Evolutionary conservation across 1,284 basidiomycete species (phyloP).

Genomic region (Anthracocystis setariae): DNA sequence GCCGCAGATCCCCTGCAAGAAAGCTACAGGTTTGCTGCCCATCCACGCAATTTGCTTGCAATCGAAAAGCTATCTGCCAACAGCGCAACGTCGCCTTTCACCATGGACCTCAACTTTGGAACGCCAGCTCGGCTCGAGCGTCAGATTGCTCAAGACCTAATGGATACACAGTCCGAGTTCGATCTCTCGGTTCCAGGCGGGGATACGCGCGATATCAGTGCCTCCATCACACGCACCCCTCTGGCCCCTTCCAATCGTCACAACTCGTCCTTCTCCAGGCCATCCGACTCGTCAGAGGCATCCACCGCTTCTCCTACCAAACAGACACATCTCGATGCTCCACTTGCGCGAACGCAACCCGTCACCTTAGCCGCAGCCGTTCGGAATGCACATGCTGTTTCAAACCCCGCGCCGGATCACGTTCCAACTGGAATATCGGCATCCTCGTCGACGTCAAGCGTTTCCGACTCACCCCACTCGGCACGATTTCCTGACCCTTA

Average conservation of each 20-base stretch:
- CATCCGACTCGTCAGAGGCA: conserved; percentile 35
- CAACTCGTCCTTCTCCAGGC: conserved; percentile 45
- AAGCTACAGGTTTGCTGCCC: neutral
- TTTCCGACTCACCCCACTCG: conserved; percentile 26
- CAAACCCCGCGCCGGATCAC: neutral
- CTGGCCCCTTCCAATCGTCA: conserved; percentile 33
- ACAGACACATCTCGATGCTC: conserved; percentile 25
- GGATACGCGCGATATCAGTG: conserved; percentile 39
- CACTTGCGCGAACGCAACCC: conserved; percentile 19
- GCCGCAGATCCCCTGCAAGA: neutral
- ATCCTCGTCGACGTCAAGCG: conserved; percentile 32
- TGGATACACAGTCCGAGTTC: conserved; percentile 48
- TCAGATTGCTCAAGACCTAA: conserved; percentile 49
- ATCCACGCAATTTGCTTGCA: neutral
- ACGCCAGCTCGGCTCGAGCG: conserved; percentile 51
- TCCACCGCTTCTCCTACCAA: conserved; percentile 24
- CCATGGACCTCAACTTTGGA: conserved; percentile 50
- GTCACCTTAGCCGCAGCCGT: conserved; percentile 34
- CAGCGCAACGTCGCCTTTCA: neutral
- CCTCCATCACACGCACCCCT: conserved; percentile 31
- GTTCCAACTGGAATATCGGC: conserved; percentile 12
- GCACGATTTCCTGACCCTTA: conserved; percentile 39
- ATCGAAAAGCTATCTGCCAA: neutral
- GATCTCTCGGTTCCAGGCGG: conserved; percentile 44
- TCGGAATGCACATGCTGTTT: conserved; percentile 13